These are phyloP conservation scores for Alternaria hordeiaustralica DNA, from an alignment of 2,329 filamentous ascomycete genomes.

Conservation along the genomic window DNA sequence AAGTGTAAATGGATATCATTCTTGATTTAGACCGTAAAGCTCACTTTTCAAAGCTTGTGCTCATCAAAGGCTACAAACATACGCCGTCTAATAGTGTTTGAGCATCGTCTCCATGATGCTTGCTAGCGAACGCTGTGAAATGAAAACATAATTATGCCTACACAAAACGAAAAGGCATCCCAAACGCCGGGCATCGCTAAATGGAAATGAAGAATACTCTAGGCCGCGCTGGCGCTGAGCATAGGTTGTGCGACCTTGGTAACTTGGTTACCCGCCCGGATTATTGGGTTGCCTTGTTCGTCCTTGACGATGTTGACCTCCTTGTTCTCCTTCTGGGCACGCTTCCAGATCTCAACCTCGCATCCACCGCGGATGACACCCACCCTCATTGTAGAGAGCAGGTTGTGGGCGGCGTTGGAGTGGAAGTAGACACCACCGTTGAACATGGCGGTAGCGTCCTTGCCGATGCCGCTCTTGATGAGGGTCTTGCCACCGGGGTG, in stretches of 20 bases:
- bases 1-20: conserved; percentile 24
- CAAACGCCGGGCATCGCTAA: conserved; percentile 45
- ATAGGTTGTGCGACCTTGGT: conserved; percentile 83
- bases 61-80: conserved; percentile 34
- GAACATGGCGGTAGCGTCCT: conserved; percentile 54
- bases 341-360: conserved; percentile 55
- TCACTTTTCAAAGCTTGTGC: conserved; percentile 28
- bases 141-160: conserved; percentile 34
- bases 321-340: conserved; percentile 61
- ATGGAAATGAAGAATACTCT: conserved; percentile 28
- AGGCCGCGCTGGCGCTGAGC: conserved; percentile 84
- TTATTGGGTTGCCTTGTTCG: conserved; percentile 78
- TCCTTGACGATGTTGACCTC: conserved; percentile 82
- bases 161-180: conserved; percentile 25
- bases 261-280: conserved; percentile 83
- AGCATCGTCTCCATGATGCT: conserved; percentile 25
- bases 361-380: conserved; percentile 53
- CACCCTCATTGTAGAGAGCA: conserved; percentile 53
- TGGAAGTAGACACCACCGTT: conserved; percentile 54
- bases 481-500: conserved; percentile 53
- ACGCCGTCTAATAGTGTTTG: conserved; percentile 37
- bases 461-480: conserved; percentile 52
- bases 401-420: conserved; percentile 52
- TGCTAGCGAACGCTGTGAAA: conserved; percentile 39
- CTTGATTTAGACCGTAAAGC: conserved; percentile 24